Conservation (phyloP, 78 protist genomes). For the Dictyostelium discoideum region dicty_2.7 NC_007088.5:6057501-6058000, state of each 20-base stretch:
- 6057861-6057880: constrained; percentile 85
- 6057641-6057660: constrained; percentile 34
- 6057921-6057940: constrained; percentile 80
- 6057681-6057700: constrained; percentile 80
- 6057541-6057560: constrained; percentile 8
- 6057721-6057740: constrained; percentile 75
- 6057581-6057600: constrained; percentile 86
- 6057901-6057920: constrained; percentile 84
- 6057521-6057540: constrained; percentile 51
- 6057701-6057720: constrained; percentile 66
- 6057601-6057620: constrained; percentile 68
- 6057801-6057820: constrained; percentile 83
- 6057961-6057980: constrained; percentile 90
- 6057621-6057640: constrained; percentile 79
- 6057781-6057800: constrained; percentile 68
- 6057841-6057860: constrained; percentile 87
- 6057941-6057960: constrained; percentile 86
- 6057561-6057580: constrained; percentile 22
- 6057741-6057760: constrained; percentile 78
- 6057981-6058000: constrained; percentile 86
- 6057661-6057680: constrained; percentile 52
- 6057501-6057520: constrained; percentile 22
- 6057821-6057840: constrained; percentile 71
- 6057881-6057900: constrained; percentile 90
- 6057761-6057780: constrained; percentile 59